phyloP scores from a whole-genome alignment of 2,329 filamentous ascomycete species.

The Clathrospora elynae region DNA sequence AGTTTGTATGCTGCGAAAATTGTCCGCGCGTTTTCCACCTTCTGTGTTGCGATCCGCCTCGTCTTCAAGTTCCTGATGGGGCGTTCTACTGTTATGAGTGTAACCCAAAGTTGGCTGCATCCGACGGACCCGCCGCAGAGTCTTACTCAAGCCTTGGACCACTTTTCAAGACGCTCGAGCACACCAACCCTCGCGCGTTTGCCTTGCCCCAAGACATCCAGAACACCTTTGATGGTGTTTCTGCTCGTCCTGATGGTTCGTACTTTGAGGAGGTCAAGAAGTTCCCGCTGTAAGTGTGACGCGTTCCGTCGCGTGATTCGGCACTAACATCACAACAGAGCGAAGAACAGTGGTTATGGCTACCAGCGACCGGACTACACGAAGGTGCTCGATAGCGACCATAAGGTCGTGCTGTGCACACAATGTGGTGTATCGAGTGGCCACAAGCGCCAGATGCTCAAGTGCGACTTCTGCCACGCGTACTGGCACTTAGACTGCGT shows the following conservation, averaged over 20 bases:
- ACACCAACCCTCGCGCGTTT: constrained; percentile 73
- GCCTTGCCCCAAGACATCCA: constrained; percentile 71
- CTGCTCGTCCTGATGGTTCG: constrained; percentile 74
- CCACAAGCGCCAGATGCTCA: constrained; percentile 73
- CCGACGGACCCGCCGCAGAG: constrained; percentile 34
- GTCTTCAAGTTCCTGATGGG: constrained; percentile 38
- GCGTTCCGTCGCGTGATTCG: constrained; percentile 31
- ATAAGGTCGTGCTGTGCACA: constrained; percentile 77
- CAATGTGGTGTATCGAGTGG: constrained; percentile 71
- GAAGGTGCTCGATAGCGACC: constrained; percentile 73
- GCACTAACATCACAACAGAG: constrained; percentile 40
- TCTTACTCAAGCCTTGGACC: constrained; percentile 56
- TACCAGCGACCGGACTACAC: constrained; percentile 53
- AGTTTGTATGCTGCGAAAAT: constrained; percentile 90
- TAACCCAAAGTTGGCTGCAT: constrained; percentile 26
- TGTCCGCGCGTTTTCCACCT: constrained; percentile 92
- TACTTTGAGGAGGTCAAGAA: constrained; percentile 72
- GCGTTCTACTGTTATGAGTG: constrained; percentile 75
- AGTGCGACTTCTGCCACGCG: constrained; percentile 80
- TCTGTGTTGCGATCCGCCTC: constrained; percentile 80
- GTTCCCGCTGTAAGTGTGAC: constrained; percentile 62
- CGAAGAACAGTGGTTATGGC: constrained; percentile 49
- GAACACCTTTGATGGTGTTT: constrained; percentile 78
- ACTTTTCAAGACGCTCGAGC: constrained; percentile 68
- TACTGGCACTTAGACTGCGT: constrained; percentile 94